Evolutionary conservation across 2,329 filamentous ascomycete species (phyloP), one percentile per base, ranked within the genome.

Genomic region (Ceratocystis cubensis): DNA sequence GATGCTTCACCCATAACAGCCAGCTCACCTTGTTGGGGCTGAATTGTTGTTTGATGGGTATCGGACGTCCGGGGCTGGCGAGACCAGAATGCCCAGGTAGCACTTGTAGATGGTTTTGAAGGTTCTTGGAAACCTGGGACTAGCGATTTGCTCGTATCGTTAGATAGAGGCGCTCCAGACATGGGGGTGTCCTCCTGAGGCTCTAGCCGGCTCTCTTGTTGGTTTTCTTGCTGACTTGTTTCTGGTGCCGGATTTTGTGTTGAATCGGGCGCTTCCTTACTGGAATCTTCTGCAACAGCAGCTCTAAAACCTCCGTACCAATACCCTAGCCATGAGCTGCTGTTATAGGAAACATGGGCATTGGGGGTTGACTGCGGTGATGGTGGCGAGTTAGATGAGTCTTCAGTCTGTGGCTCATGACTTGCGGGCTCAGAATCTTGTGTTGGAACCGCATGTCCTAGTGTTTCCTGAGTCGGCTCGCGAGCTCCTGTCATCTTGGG

Each of bases 41-140:
- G 30, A 8, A 8, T 7, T 2, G 56, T n/a, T 2, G 41, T 22
- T 37, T 62, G 13, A n/a, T 20, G 17, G 62, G 48, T 41, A 10
- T 56, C 64, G 17, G 50, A 37, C 72, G 76, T 1, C 69, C 66
- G 73, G 1, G 78, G 75, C 70, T 87, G 84, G 59, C 81, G 83
- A 15, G 86, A 90, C 88, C 88, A 93, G 70, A 93, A 92, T 0
- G 87, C 88, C 89, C 89, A 93, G 0, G 86, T 88, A 0, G 88
- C 88, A 13, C 82, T 83, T 20, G 79, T 77, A 17, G 80, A 30
- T 8, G 62, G 46, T 7, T 41, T 57, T 8, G 53, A 0, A 25
- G 53, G 15, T 15, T 57, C 53, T 57, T 30, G n/a, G 4, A 22
- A 5, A 13, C 25, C 28, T 15, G 22, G 1, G 15, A 10, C 15